These are phyloP conservation scores for Lagenaria siceraria DNA, from an alignment of 306 rosid species.

Conservation along the genomic window DNA sequence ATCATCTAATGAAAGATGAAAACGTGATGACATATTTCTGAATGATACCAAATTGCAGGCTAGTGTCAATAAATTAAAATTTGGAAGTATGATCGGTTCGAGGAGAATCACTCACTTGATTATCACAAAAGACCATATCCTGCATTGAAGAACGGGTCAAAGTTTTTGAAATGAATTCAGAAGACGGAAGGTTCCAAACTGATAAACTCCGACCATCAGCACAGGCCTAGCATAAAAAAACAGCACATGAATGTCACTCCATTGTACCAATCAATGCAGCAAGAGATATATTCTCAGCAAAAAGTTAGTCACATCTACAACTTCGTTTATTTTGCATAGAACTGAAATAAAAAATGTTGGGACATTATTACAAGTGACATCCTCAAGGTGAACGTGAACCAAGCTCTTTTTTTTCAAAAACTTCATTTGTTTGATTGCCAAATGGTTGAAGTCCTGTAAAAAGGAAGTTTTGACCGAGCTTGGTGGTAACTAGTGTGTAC, in stretches of 20 bases:
- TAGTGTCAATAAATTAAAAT: background rate
- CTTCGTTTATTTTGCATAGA: background rate
- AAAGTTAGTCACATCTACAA: background rate
- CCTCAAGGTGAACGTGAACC: background rate
- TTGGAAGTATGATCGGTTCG: background rate
- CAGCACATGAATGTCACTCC: constrained; percentile 8
- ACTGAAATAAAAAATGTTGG: background rate
- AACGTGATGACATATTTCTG: background rate
- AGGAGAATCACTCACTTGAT: constrained; percentile 48
- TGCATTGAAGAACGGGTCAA: constrained; percentile 54
- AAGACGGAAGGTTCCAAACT: constrained; percentile 87
- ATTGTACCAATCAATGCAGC: background rate
- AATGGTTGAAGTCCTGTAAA: background rate
- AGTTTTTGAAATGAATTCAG: constrained; percentile 55
- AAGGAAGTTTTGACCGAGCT: background rate
- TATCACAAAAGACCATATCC: constrained; percentile 63
- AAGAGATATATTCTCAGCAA: constrained; percentile 7
- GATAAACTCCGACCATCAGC: constrained; percentile 67
- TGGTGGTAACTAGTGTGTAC: background rate
- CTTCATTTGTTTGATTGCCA: background rate
- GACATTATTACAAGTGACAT: background rate
- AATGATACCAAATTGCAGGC: background rate
- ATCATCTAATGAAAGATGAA: background rate
- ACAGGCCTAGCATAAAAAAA: constrained; percentile 51
- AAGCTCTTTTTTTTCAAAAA: background rate